These are phyloP conservation scores for Ceratobasidium theobromae DNA, from an alignment of 1,284 basidiomycete species.

Conservation along the genomic window DNA sequence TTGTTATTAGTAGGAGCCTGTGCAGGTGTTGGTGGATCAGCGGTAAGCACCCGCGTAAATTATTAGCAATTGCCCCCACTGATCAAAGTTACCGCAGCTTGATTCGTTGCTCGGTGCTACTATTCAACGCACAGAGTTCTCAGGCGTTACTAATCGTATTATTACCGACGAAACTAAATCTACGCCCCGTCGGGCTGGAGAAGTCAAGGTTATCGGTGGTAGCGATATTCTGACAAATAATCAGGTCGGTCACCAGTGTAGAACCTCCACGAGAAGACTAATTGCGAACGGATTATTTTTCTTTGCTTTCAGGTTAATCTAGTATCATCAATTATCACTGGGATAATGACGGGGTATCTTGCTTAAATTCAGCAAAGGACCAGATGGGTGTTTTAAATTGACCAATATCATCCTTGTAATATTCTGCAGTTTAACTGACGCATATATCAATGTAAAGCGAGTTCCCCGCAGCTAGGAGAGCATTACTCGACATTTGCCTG, in stretches of 20 bases:
- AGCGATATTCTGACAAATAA: constrained; percentile 77
- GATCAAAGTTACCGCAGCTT: constrained; percentile 52
- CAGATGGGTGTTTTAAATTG: too few species aligned
- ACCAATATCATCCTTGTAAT: too few species aligned
- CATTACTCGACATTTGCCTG: too few species aligned
- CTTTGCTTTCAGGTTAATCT: constrained; percentile 52
- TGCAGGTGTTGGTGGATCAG: constrained; percentile 72
- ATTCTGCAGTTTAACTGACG: too few species aligned
- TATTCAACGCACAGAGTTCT: constrained; percentile 80
- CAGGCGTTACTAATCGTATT: constrained; percentile 60
- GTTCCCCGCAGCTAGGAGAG: too few species aligned
- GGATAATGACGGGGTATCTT: constrained; percentile 45
- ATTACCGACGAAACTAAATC: constrained; percentile 57
- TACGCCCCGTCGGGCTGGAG: constrained; percentile 39
- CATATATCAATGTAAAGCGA: neutral
- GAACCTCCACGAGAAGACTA: too few species aligned
- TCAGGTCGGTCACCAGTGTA: constrained; percentile 50
- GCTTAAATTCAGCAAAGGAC: constrained; percentile 32
- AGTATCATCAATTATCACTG: constrained; percentile 48
- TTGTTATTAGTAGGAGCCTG: constrained; percentile 60
- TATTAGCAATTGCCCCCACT: constrained; percentile 5
- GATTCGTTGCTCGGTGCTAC: constrained; percentile 89
- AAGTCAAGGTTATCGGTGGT: constrained; percentile 66
- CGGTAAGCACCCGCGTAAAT: constrained; percentile 52
- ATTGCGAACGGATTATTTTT: too few species aligned